Evolutionary conservation across 495 filamentous ascomycete genomes (phyloP).

Genomic region (Aspergillus affinis): DNA sequence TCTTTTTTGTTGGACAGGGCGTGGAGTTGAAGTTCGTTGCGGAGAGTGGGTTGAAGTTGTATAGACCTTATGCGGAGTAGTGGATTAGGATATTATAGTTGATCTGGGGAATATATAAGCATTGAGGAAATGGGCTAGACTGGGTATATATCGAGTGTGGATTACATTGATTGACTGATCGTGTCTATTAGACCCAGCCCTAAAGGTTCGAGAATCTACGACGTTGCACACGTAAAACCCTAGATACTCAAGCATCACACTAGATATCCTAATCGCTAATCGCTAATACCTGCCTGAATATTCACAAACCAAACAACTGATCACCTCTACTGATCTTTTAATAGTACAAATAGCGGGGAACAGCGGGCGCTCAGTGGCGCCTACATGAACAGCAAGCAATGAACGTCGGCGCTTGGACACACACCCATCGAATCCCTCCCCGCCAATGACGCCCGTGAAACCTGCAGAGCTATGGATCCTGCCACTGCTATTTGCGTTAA

Average conservation of each 20-base stretch:
- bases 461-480: neutral
- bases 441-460: neutral
- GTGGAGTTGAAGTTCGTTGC: conserved; percentile 50
- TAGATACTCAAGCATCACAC: too few relatives aligned
- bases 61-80: conserved; percentile 56
- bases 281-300: too few relatives aligned
- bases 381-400: conserved; percentile 8
- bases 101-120: conserved; percentile 1
- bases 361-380: conserved; percentile 8
- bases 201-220: too few relatives aligned
- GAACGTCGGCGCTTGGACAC: conserved; percentile 5
- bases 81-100: too few relatives aligned
- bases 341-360: conserved; percentile 3
- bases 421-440: neutral
- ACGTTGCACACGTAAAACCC: too few relatives aligned
- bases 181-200: too few relatives aligned
- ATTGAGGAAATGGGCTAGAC: neutral
- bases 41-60: conserved; percentile 52
- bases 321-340: neutral
- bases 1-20: conserved; percentile 68
- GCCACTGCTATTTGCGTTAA: neutral
- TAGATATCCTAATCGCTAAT: too few relatives aligned
- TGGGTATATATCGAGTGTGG: too few relatives aligned
- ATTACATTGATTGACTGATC: too few relatives aligned
- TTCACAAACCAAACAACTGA: too few relatives aligned